A percentile compares a stretch with the other conserved stretches of the same genome.
These are phyloP conservation scores for Acanthamoeba divionensis DNA, from an alignment of 208 protist species.

Conservation along the genomic window DNA sequence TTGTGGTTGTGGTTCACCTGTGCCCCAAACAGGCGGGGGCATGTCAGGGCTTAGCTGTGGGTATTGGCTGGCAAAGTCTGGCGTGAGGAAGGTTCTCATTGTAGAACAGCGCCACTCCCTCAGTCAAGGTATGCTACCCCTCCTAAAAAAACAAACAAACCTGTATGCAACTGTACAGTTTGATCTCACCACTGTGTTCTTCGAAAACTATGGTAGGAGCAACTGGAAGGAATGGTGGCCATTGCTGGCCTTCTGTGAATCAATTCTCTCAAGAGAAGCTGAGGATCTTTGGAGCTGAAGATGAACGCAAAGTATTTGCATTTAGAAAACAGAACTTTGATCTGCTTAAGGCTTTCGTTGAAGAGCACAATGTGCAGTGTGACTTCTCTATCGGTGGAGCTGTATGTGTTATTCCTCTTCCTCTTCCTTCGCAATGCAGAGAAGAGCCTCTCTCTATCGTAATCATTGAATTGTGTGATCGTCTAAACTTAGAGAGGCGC, in stretches of 20 bases:
- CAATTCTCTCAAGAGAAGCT: background rate
- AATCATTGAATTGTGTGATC: no score
- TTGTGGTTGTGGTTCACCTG: no score
- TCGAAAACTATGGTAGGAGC: background rate
- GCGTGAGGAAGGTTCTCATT: background rate
- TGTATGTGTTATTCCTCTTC: background rate
- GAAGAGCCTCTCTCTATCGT: no score
- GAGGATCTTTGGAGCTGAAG: background rate
- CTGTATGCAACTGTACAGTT: background rate
- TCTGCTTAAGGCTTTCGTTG: background rate
- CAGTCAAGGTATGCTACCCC: background rate
- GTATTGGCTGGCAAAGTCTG: background rate
- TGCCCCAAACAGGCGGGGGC: background rate
- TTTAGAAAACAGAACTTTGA: constrained; percentile 3
- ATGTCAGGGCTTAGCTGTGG: background rate
- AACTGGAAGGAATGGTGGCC: background rate
- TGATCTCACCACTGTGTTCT: background rate
- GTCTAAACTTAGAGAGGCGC: no score
- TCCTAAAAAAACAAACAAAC: background rate
- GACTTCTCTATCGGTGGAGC: background rate
- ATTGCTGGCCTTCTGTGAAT: background rate
- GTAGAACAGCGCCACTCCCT: background rate
- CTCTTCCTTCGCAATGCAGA: background rate
- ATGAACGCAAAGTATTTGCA: background rate
- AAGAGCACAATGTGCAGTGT: background rate